phyloP scores from a whole-genome alignment of 2,329 filamentous ascomycete genomes.

The Dryadomyces quercus-mongolicae region DNA sequence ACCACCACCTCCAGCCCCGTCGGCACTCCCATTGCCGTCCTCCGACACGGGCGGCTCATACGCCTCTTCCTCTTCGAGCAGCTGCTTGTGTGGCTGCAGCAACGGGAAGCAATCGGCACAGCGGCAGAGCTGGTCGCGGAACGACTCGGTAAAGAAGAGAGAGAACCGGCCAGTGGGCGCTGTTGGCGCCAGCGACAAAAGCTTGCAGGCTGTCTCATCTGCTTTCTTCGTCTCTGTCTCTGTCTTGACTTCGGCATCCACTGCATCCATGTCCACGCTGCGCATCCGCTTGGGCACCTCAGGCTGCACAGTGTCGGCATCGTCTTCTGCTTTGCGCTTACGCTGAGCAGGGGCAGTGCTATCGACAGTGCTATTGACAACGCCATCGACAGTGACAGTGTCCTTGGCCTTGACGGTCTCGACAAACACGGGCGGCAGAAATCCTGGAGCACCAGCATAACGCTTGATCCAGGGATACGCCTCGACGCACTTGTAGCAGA shows the following conservation, averaged over 20 bases:
- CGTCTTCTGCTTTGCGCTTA: conserved; percentile 56
- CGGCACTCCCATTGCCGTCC: conserved; percentile 36
- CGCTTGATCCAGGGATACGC: conserved; percentile 83
- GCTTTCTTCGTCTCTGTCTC: conserved; percentile 7
- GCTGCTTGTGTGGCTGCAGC: conserved; percentile 60
- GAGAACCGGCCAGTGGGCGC: conserved; percentile 53
- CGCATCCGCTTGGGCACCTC: conserved; percentile 36
- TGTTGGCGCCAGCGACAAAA: conserved; percentile 41
- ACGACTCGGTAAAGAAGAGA: conserved; percentile 68
- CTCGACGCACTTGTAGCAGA: conserved; percentile 90
- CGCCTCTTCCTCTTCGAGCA: conserved; percentile 86
- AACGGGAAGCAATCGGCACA: conserved; percentile 70
- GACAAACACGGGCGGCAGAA: conserved; percentile 59
- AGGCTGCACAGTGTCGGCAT: conserved; percentile 22
- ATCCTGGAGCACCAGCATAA: conserved; percentile 71
- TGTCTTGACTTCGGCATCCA: conserved; percentile 12
- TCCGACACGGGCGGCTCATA: conserved; percentile 86
- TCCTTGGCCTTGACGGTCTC: conserved; percentile 8
- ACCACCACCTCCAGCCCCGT: conserved; percentile 38
- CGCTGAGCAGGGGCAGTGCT: conserved; percentile 26
- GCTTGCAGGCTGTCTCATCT: conserved; percentile 37
- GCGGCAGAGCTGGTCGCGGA: conserved; percentile 72
- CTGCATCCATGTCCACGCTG: background rate
- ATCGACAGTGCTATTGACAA: no score
- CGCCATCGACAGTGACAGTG: conserved; percentile 6